phyloP scores from a whole-genome alignment of 2,329 filamentous ascomycete species.

The Mycosphaerelloides madeirae region DNA sequence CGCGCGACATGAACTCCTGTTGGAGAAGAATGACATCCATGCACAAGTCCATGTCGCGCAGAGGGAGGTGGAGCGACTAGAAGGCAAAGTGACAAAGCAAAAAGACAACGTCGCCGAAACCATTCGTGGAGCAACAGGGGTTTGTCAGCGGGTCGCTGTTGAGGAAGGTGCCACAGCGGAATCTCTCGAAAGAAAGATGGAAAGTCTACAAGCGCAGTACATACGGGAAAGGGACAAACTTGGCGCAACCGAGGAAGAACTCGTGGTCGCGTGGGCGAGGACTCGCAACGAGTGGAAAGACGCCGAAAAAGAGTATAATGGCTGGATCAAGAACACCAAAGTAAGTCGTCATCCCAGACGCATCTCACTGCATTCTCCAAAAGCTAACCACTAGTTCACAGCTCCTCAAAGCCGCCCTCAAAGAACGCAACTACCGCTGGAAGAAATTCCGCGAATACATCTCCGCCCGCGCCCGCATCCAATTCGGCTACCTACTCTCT shows the following conservation, averaged over 20 bases:
- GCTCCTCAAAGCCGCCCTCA: constrained; percentile 57
- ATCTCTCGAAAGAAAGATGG: constrained; percentile 27
- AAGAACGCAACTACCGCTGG: constrained; percentile 70
- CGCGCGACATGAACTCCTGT: constrained; percentile 34
- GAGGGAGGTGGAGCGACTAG: constrained; percentile 26
- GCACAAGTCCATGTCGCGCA: constrained; percentile 33
- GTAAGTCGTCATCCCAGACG: constrained; percentile 31
- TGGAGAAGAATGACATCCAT: constrained; percentile 40
- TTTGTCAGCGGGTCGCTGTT: constrained; percentile 26
- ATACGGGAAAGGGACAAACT: constrained; percentile 3
- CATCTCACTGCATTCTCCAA: too few species aligned
- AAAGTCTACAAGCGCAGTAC: constrained; percentile 5
- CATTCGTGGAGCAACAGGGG: constrained; percentile 14
- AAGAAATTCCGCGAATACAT: constrained; percentile 76
- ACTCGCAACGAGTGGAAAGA: constrained; percentile 28
- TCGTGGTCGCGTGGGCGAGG: constrained; percentile 22
- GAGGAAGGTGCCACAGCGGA: constrained; percentile 31
- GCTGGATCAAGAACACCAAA: constrained; percentile 31
- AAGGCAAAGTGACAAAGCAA: constrained; percentile 28
- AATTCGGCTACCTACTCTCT: constrained; percentile 82
- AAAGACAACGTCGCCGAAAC: constrained; percentile 25
- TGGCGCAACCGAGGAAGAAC: constrained; percentile 31
- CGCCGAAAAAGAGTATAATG: constrained; percentile 19
- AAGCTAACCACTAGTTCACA: constrained; percentile 28
- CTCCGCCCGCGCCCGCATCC: constrained; percentile 75